These are phyloP conservation scores for Globisporangium cederbergense DNA, from an alignment of 352 stramenopile species.

Conservation along the genomic window DNA sequence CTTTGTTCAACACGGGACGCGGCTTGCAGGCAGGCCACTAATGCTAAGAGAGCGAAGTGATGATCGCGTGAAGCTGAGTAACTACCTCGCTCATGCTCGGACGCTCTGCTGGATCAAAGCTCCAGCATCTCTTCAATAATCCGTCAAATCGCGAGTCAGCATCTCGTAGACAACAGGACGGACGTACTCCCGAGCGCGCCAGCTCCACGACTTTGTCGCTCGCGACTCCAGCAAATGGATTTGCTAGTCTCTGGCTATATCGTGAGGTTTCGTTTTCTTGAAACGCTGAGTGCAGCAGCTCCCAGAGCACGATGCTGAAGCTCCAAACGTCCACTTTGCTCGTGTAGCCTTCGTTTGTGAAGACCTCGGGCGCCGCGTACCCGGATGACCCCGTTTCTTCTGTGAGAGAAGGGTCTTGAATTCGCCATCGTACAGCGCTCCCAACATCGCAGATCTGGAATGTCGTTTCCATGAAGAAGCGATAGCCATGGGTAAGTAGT, in stretches of 20 bases:
- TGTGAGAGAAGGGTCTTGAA: constrained; percentile 15
- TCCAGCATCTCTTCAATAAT: constrained; percentile 30
- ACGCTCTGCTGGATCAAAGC: constrained; percentile 23
- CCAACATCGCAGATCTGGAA: constrained; percentile 35
- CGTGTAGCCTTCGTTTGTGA: constrained; percentile 30
- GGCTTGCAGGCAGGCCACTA: neutral
- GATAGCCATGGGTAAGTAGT: constrained; percentile 2
- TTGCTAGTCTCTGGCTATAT: constrained; percentile 11
- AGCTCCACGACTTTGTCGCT: constrained; percentile 29
- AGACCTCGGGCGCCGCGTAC: constrained; percentile 49
- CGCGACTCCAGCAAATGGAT: constrained; percentile 30
- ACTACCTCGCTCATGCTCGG: constrained; percentile 24
- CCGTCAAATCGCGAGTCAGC: constrained; percentile 9
- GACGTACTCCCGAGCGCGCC: constrained; percentile 20
- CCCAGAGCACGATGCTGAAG: constrained; percentile 47
- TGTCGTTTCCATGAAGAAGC: neutral
- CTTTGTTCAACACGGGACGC: neutral
- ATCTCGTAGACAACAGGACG: constrained; percentile 13
- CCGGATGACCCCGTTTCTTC: constrained; percentile 38
- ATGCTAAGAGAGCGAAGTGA: neutral
- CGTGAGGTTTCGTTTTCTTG: neutral
- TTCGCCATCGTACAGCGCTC: constrained; percentile 20
- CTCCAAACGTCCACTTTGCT: constrained; percentile 48
- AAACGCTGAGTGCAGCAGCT: constrained; percentile 13
- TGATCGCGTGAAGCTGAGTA: constrained; percentile 2